These are phyloP conservation scores for Halophytophthora polymorphica DNA, from an alignment of 352 stramenopile genomes.

Conservation along the genomic window DNA sequence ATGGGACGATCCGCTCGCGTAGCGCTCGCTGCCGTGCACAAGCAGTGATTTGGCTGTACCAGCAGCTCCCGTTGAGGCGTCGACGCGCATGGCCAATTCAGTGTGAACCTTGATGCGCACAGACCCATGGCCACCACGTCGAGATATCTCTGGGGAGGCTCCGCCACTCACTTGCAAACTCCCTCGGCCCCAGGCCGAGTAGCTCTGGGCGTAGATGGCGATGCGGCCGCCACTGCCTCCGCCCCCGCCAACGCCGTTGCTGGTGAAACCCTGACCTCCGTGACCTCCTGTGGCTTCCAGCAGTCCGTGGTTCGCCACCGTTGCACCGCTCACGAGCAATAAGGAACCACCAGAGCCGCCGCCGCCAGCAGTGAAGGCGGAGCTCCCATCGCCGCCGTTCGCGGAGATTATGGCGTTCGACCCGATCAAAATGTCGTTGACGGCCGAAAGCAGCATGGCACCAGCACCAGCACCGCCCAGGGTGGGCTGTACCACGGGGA, in stretches of 20 bases:
- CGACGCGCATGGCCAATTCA: conserved; percentile 47
- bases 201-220: conserved; percentile 90
- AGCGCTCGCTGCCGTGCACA: conserved; percentile 42
- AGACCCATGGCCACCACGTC: conserved; percentile 38
- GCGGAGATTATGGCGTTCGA: conserved; percentile 69
- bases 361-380: conserved; percentile 54
- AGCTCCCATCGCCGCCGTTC: conserved; percentile 57
- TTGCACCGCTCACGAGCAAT: conserved; percentile 44
- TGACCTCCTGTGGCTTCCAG: conserved; percentile 80
- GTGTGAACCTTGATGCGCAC: conserved; percentile 41
- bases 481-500: conserved; percentile 58
- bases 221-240: conserved; percentile 85
- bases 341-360: conserved; percentile 55
- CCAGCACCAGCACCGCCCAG: conserved; percentile 91
- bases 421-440: conserved; percentile 94
- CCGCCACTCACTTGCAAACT: conserved; percentile 78
- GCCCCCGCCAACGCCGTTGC: conserved; percentile 50
- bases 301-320: conserved; percentile 61
- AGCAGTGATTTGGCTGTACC: conserved; percentile 70
- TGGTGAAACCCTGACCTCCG: conserved; percentile 53
- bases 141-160: conserved; percentile 35
- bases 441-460: conserved; percentile 77
- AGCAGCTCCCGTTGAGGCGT: conserved; percentile 63
- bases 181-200: conserved; percentile 83
- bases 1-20: conserved; percentile 25